Base-by-base conservation (phyloP, 306 rosid genomes). In the Benincasa hispida region DNA sequence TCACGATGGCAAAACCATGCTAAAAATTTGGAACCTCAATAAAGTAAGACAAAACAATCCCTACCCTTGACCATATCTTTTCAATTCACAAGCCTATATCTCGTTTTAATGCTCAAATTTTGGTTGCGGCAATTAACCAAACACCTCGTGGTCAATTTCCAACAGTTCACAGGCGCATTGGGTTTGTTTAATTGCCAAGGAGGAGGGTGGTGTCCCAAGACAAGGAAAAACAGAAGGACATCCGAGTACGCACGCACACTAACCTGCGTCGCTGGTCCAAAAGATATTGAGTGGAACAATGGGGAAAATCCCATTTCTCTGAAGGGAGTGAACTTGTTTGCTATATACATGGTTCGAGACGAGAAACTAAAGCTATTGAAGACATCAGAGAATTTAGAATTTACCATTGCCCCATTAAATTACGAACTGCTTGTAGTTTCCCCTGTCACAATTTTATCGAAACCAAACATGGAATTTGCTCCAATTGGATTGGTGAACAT, bases 21-120 rank as follows among this genome's bases (percentile, higher is more conserved):
- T 92, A 79, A 92, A 92, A 79, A 90, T 92, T 62, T 92, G 96
- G 97, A 90, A 90, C 81, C 87, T 87, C 78, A 90, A 92, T 80
- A 85, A 87, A 65, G 97, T 92, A 88, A 82, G 87, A 17, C 6
- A 2, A 27, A 69, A 45, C 34, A 69, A 68, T 12, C 17, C 74
- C 19, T 42, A 12, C 25, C 25, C 48, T 63, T 19, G 25, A 69
- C 22, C 75, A 24, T 69, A 8, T 61, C 2, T 32, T 60, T 62
- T 28, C 67, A 27, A 62, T 32, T 53, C 67, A 62, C 27, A 28
- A 10, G 25, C 24, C 1, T 17, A 17, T 72, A 17, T 53, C 57
- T 50, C 62, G 8, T 74, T 50, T 50, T 18, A 47, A 34, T 34
- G 48, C 70, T 37, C 8, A 65, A 37, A 12, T n/a, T n/a, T 51